Conservation (phyloP, 2,329 filamentous ascomycete species). For the Juglanconis sp. region DNA sequence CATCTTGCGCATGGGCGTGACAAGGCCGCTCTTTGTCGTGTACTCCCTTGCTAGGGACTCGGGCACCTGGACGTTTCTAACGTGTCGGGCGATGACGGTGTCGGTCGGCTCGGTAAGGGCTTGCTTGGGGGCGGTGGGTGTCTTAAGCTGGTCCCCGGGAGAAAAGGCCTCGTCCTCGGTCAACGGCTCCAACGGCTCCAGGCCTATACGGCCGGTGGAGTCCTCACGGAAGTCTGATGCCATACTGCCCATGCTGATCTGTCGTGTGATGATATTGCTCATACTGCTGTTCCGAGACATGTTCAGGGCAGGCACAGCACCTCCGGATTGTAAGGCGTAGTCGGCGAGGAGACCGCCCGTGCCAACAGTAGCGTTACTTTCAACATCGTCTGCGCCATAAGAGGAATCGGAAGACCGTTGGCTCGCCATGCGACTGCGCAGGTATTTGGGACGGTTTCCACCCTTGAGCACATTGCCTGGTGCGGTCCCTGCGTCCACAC, state of each 20-base stretch:
- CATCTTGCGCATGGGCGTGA: constrained; percentile 52
- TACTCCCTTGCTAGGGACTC: constrained; percentile 86
- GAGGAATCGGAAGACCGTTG: constrained; percentile 61
- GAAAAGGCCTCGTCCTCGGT: constrained; percentile 43
- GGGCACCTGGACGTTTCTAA: constrained; percentile 86
- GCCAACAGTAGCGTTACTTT: constrained; percentile 68
- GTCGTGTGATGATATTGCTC: constrained; percentile 62
- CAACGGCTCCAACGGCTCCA: constrained; percentile 46
- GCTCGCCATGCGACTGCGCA: constrained; percentile 56
- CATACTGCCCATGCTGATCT: constrained; percentile 87
- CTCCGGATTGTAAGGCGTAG: constrained; percentile 78
- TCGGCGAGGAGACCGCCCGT: constrained; percentile 58
- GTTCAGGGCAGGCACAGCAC: constrained; percentile 60
- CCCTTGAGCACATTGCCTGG: constrained; percentile 45
- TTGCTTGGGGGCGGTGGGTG: constrained; percentile 62
- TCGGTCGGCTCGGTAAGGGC: constrained; percentile 70
- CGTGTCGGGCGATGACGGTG: constrained; percentile 82
- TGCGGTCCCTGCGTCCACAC: constrained; percentile 43
- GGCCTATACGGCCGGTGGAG: constrained; percentile 42
- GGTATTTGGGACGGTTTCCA: constrained; percentile 51
- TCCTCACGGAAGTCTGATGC: constrained; percentile 66
- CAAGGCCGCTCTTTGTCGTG: constrained; percentile 66
- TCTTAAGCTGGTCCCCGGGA: constrained; percentile 55
- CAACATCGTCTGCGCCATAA: constrained; percentile 57
- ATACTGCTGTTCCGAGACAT: constrained; percentile 42